Evolutionary conservation across 2,329 filamentous ascomycete genomes (phyloP).

Genomic region (Ceratocystis albifundus): DNA sequence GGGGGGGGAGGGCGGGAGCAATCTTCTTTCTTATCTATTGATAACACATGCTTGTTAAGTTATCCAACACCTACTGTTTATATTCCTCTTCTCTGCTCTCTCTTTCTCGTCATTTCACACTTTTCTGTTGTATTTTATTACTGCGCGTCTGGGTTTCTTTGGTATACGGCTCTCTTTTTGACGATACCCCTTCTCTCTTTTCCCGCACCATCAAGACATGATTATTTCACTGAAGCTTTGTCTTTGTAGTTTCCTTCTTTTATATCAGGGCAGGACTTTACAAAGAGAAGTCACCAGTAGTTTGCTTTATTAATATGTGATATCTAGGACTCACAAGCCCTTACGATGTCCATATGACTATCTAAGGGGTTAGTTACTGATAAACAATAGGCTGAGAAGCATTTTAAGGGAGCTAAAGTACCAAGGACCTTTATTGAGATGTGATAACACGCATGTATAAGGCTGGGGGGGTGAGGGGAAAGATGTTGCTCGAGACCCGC

Average conservation of each 20-base stretch:
- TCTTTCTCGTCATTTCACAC: background rate
- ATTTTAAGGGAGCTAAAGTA: too few relatives aligned
- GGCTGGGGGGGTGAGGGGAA: background rate
- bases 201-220: background rate
- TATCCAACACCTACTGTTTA: background rate
- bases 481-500: background rate
- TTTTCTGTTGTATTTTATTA: background rate
- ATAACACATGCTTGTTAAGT: background rate
- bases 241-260: background rate
- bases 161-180: background rate
- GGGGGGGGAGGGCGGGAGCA: too few relatives aligned
- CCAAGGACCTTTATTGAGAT: background rate
- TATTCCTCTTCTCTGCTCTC: conserved; percentile 1
- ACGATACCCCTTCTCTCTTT: background rate
- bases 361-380: too few relatives aligned
- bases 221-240: background rate
- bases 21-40: conserved; percentile 7
- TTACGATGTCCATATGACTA: too few relatives aligned
- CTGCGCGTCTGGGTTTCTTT: background rate
- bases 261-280: too few relatives aligned
- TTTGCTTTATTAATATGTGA: too few relatives aligned
- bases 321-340: too few relatives aligned
- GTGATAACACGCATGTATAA: background rate
- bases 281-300: too few relatives aligned
- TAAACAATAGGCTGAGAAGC: too few relatives aligned